Evolutionary conservation across 2,329 filamentous ascomycete genomes (phyloP).

Genomic region (Aspergillus pseudoviridinutans): DNA sequence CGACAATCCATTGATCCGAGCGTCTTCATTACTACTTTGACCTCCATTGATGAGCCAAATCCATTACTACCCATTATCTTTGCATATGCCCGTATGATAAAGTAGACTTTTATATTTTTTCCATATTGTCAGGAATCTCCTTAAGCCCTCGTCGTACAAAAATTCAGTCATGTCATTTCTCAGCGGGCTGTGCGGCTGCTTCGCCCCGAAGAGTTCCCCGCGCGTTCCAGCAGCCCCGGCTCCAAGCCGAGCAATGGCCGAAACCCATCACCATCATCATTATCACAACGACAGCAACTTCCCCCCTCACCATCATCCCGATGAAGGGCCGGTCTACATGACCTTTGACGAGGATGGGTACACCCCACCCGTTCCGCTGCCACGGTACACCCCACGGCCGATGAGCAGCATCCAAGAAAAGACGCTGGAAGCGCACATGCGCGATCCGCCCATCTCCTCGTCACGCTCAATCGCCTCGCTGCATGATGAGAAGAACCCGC

Average conservation of each 20-base stretch:
- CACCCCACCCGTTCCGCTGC: slow-evolving; percentile 32
- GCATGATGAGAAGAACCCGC: slow-evolving; percentile 30
- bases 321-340: not conserved
- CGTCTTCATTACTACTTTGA: not conserved
- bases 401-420: slow-evolving; percentile 36
- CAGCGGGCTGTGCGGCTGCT: slow-evolving; percentile 22
- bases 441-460: slow-evolving; percentile 27
- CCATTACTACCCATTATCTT: not conserved
- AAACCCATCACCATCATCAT: not conserved
- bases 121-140: not conserved
- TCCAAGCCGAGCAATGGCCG: not conserved
- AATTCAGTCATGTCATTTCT: slow-evolving; percentile 20
- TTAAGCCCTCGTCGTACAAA: not conserved
- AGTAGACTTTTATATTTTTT: not conserved
- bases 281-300: not conserved
- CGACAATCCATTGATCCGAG: not conserved
- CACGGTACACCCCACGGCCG: slow-evolving; percentile 39
- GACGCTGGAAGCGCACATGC: slow-evolving; percentile 33
- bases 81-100: not conserved
- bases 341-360: slow-evolving; percentile 25
- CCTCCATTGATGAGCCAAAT: not conserved
- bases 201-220: slow-evolving; percentile 6
- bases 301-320: not conserved
- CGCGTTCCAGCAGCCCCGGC: slow-evolving; percentile 1
- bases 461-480: slow-evolving; percentile 6